Base-by-base conservation (phyloP, 352 stramenopile genomes). In the Globisporangium parvum region DNA sequence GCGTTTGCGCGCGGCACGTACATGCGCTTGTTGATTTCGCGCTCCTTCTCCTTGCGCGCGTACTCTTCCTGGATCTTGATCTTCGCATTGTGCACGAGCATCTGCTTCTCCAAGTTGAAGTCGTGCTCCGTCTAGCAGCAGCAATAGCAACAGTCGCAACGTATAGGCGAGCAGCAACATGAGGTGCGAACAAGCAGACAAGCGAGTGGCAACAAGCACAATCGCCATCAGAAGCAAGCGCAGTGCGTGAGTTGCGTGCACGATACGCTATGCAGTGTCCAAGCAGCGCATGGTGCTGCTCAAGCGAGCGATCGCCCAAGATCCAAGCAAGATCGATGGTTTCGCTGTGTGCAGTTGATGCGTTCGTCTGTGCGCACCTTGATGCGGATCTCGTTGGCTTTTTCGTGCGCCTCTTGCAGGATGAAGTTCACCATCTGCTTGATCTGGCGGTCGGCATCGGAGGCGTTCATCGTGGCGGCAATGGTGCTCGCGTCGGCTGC, bases 381-480 rank as follows among this genome's bases (percentile, higher is more conserved):
- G 50, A 98, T 96, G 69, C 91, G 91, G 68, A 98, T 98, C 81
- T 99, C 96, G 61, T 98, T 99, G 53, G 96, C 96, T 81, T 99
- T 99, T 78, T 99, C 97, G 63, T 98, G 95, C 48, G 97, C 97
- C 79, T 99, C 97, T 83, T 99, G 96, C 63, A 99, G 85, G 77
- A 99, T 99, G 78, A 99, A 99, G 70, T 99, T 98, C 66, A 96
- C 91, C 93, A 98, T 98, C 76, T 98, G 91, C 63, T 96, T 90
- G 75, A 98, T 98, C 75, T 91, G 83, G 57, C 83, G 80, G 77
- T 93, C 75, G 51, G 80, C 80, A 77, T 95, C 85, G 55, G 66
- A 80, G 48, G 77, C 75, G 71, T 88, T 95, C 85, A 95, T 95
- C 51, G 53, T 77, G 59, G 17, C 62, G 23, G 26, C 39, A 26